Base-by-base conservation (phyloP, 202 grass and related monocot genomes). In the Digitaria exilis region DNA sequence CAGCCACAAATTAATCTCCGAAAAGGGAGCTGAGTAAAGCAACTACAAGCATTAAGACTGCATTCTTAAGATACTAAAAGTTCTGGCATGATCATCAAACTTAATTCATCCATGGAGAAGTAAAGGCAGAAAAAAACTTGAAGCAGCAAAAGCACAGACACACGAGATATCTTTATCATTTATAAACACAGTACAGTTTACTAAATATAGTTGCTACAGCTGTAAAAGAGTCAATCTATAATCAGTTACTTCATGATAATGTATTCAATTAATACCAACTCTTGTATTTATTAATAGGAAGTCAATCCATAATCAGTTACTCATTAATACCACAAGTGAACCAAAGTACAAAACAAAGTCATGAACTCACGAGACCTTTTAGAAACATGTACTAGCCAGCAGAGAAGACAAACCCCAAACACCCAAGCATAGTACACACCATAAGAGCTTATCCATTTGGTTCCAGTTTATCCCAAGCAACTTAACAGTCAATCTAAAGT, bases 121-220 rank as follows among this genome's bases (percentile, higher is more conserved):
- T 14, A 43, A 8, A 79, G 17, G 42, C 29, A 6, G 50, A 54
- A 32, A 54, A n/a, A 63, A 1, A 5, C 18, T 28, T 32, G 7
- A 85, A 63, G 6, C 34, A 42, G 58, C 9, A 88, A 15, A 55
- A 78, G 65, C 48, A 77, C 16, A 44, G 2, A 17, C 39, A 70
- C 49, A 39, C 5, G 79, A 49, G 12, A 22, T 65, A 10, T 14
- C 6, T 34, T n/a, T 24, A 44, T 9, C 17, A 50, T 57, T 60
- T 61, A 59, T 71, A 30, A 49, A 78, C 49, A 68, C 14, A 18
- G 73, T 57, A 28, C 4, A 7, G 48, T 73, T 65, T 14, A 52
- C 16, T 59, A 73, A 73, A 73, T 83, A 66, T 62, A 85, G 49
- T 39, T 61, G 39, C 14, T 37, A 46, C 55, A 77, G 57, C 57